These are phyloP conservation scores for Kwoniella dendrophila DNA, from an alignment of 768 basidiomycete genomes.

Conservation along the genomic window DNA sequence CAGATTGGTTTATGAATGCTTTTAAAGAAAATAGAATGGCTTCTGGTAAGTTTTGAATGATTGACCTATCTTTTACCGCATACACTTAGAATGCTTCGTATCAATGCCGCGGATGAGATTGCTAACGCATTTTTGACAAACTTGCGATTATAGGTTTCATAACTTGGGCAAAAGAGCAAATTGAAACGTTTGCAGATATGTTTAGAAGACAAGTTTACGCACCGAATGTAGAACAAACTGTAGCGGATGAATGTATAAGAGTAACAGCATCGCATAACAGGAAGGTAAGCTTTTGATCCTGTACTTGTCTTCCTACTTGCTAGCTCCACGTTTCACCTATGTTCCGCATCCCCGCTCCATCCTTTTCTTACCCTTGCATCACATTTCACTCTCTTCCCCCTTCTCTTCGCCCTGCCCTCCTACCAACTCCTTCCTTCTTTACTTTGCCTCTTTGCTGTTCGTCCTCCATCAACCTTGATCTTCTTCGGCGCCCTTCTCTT, in stretches of 20 bases:
- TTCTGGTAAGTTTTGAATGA: slow-evolving; percentile 68
- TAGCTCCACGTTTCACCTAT: too few species aligned
- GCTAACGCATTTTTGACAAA: not conserved
- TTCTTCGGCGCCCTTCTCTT: too few species aligned
- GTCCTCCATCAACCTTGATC: too few species aligned
- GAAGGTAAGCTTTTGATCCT: slow-evolving; percentile 64
- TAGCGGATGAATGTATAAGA: slow-evolving; percentile 74
- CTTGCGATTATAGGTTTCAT: slow-evolving; percentile 71
- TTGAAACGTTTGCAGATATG: slow-evolving; percentile 77
- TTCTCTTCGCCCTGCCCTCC: too few species aligned
- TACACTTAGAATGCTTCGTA: not conserved
- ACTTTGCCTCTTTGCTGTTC: too few species aligned
- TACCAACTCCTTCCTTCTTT: too few species aligned
- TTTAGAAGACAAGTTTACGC: slow-evolving; percentile 91
- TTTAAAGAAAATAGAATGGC: slow-evolving; percentile 95
- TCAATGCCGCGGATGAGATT: not conserved
- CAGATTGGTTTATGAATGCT: slow-evolving; percentile 95
- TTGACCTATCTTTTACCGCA: too few species aligned
- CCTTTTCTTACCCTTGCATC: too few species aligned
- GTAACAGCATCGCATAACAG: slow-evolving; percentile 79
- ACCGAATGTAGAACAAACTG: slow-evolving; percentile 69
- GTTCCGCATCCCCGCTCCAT: too few species aligned
- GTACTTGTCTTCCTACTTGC: too few species aligned
- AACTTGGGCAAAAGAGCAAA: slow-evolving; percentile 86
- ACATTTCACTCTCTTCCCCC: too few species aligned